These are phyloP conservation scores for Paralagenidium karlingii DNA, from an alignment of 352 stramenopile genomes.

Conservation along the genomic window DNA sequence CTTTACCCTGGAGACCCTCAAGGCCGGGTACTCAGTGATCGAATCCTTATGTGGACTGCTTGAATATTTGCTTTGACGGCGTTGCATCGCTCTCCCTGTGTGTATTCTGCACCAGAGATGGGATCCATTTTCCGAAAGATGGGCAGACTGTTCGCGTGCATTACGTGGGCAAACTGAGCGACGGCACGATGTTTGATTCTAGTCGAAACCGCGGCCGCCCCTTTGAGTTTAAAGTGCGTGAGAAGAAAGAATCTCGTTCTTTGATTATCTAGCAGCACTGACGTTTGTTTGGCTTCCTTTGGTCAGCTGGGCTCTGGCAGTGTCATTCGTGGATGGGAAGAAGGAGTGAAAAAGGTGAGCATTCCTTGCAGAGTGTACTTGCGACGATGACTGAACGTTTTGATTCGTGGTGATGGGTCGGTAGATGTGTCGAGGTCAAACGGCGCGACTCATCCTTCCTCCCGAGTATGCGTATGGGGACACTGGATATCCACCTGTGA, in stretches of 20 bases:
- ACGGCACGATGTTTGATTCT: constrained; percentile 8
- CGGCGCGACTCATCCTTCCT: constrained; percentile 50
- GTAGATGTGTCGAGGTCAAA: constrained; percentile 70
- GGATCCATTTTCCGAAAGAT: no score
- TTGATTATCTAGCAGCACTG: no score
- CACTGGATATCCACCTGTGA: constrained; percentile 23
- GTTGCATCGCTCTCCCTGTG: no score
- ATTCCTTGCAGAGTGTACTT: neutral
- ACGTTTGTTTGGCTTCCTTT: no score
- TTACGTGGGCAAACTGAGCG: constrained; percentile 1
- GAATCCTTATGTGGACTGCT: no score
- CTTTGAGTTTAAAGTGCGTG: constrained; percentile 6
- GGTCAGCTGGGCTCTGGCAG: constrained; percentile 1
- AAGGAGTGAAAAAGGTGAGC: neutral
- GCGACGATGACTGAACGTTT: neutral
- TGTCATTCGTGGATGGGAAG: constrained; percentile 1
- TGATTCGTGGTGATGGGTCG: constrained; percentile 64
- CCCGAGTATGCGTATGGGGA: constrained; percentile 68
- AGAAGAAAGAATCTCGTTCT: no score
- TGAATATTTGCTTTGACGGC: no score
- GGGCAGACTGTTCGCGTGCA: no score
- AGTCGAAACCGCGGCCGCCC: constrained; percentile 2
- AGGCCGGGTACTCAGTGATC: no score
- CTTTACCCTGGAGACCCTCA: no score
- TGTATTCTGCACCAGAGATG: no score